These are phyloP conservation scores for Backusella tarrabulga DNA, from an alignment of 192 early-diverging fungal genomes.

Conservation along the genomic window DNA sequence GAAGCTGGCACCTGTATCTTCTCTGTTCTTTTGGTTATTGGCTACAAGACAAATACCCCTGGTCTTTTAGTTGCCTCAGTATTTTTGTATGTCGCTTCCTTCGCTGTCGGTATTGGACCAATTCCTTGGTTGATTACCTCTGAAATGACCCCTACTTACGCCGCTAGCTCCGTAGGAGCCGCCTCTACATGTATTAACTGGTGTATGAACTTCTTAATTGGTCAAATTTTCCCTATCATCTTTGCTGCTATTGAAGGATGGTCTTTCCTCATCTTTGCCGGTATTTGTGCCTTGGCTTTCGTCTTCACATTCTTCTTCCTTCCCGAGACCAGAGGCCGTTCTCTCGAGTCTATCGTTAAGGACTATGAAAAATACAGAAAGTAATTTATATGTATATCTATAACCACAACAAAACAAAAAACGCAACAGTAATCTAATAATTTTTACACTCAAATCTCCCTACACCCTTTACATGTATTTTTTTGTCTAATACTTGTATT, in stretches of 20 bases:
- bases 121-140: slow-evolving; percentile 82
- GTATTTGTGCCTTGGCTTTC: slow-evolving; percentile 14
- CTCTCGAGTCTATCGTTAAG: slow-evolving; percentile 53
- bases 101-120: slow-evolving; percentile 77
- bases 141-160: slow-evolving; percentile 76
- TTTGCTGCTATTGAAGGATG: slow-evolving; percentile 14
- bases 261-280: slow-evolving; percentile 9
- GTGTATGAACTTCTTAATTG: slow-evolving; percentile 48
- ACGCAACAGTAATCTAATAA: not conserved
- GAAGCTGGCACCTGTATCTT: slow-evolving; percentile 60
- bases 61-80: slow-evolving; percentile 62
- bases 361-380: slow-evolving; percentile 10
- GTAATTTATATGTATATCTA: not conserved
- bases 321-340: slow-evolving; percentile 57
- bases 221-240: slow-evolving; percentile 41
- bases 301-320: slow-evolving; percentile 42
- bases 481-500: slow-evolving; percentile 1
- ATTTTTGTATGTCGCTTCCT: slow-evolving; percentile 74
- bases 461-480: not conserved
- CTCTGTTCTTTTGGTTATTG: slow-evolving; percentile 63
- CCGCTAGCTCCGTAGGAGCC: slow-evolving; percentile 65
- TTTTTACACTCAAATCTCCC: not conserved
- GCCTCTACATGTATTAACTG: slow-evolving; percentile 78
- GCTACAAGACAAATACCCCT: slow-evolving; percentile 50
- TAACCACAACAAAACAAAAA: not conserved